These are phyloP conservation scores for Fraxinus paxiana DNA, from an alignment of 305 asterid species.

Conservation along the genomic window DNA sequence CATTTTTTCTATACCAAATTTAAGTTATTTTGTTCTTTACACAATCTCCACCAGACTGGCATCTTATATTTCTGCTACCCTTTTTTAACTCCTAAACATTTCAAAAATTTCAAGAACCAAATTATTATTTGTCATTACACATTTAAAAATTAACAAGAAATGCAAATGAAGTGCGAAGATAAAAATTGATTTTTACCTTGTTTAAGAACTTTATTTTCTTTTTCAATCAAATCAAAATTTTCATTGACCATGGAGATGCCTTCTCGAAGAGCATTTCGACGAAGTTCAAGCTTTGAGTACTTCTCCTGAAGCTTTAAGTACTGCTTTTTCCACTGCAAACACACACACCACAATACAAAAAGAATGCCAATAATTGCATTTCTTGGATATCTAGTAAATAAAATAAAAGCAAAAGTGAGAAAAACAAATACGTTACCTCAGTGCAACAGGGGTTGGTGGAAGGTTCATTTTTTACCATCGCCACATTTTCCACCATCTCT, in stretches of 20 bases:
- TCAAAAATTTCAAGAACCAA: neutral
- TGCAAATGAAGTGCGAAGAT: neutral
- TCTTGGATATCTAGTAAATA: neutral
- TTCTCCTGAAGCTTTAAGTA: constrained; percentile 47
- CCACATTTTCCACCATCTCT: constrained; percentile 57
- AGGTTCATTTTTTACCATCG: constrained; percentile 37
- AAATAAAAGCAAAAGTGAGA: neutral
- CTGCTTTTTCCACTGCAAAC: constrained; percentile 55
- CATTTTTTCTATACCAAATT: neutral
- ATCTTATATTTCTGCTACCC: neutral
- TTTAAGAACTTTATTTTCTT: constrained; percentile 40
- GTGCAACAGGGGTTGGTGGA: constrained; percentile 56
- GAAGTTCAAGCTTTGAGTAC: constrained; percentile 38
- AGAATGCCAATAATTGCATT: neutral
- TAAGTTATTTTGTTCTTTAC: neutral
- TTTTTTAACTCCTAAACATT: neutral
- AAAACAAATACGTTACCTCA: constrained; percentile 33
- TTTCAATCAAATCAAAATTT: constrained; percentile 35
- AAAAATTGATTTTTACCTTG: constrained; percentile 36
- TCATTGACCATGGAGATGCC: constrained; percentile 32
- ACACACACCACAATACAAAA: neutral
- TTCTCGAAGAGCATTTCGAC: constrained; percentile 42
- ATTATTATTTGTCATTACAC: neutral
- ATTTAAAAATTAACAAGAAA: neutral
- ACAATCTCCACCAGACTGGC: neutral